phyloP scores from a whole-genome alignment of 768 basidiomycete genomes.

The Russula sp. region DNA sequence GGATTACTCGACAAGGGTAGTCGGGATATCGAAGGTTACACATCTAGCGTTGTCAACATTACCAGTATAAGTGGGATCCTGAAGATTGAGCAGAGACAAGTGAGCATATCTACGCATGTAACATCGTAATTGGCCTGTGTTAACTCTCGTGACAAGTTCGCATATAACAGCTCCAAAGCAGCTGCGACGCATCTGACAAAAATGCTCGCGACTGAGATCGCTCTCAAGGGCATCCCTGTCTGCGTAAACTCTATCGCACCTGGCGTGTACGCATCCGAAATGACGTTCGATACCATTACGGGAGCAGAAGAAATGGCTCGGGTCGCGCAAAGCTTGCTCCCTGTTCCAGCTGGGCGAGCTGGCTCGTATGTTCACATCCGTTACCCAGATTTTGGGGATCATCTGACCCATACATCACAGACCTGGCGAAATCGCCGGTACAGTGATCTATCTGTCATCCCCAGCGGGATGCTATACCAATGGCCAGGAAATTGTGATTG shows the following conservation, averaged over 20 bases:
- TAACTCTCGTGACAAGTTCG: constrained; percentile 46
- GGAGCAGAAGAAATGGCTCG: constrained; percentile 43
- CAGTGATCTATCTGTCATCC: constrained; percentile 69
- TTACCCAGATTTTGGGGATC: neutral
- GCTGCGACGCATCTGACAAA: constrained; percentile 72
- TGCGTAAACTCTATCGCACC: constrained; percentile 71
- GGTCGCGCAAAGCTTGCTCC: constrained; percentile 52
- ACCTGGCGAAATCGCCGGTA: constrained; percentile 69
- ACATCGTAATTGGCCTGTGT: neutral
- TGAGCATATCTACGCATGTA: constrained; percentile 33
- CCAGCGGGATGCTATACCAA: constrained; percentile 68
- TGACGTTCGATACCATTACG: constrained; percentile 52
- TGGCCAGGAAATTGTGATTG: constrained; percentile 72
- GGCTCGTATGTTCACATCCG: constrained; percentile 52
- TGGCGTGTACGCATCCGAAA: constrained; percentile 70
- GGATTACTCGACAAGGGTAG: constrained; percentile 70
- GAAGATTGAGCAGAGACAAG: constrained; percentile 71
- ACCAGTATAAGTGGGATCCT: constrained; percentile 70
- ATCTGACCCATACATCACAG: constrained; percentile 32
- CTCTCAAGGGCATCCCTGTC: constrained; percentile 58
- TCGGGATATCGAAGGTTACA: constrained; percentile 49
- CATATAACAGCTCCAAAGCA: constrained; percentile 76
- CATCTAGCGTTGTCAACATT: constrained; percentile 67
- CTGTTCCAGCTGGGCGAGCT: constrained; percentile 55
- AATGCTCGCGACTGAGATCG: constrained; percentile 71